Evolutionary conservation across 1,284 basidiomycete genomes (phyloP), one percentile per base, ranked within the genome.

Genomic region (Microbotryum scabiosae): DNA sequence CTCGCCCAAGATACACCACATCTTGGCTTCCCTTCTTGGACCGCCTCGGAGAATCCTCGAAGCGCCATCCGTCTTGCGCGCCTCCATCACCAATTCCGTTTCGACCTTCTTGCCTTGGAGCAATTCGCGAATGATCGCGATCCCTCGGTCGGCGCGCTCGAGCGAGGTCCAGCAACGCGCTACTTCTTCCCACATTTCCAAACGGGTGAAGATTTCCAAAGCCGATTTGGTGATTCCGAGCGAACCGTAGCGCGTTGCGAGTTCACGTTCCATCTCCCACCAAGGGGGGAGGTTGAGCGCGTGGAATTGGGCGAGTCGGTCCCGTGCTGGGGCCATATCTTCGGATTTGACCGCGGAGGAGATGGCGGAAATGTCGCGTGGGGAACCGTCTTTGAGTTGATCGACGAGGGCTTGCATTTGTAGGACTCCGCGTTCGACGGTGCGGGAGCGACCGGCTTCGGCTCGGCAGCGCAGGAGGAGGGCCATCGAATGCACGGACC

Each of bases 121-220:
- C 14, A 97, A 78, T 72, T 93, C 90, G 28, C 82, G 81, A 26
- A 96, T 88, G 71, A 96, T 83, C 1, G 78, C 74, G 63, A 90
- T 80, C 1, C 85, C 93, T 71, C 84, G 84, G 60, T 87, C 87
- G 14, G 82, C 82, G 61, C 82, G 79, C 67, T 93, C 92, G 76
- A 93, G 81, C 28, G 84, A 79, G 64, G 85, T 84, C 78, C 86
- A 87, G 74, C 92, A 96, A 64, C 82, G 80, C 28, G 90, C 89
- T 9, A 87, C 91, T 66, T 96, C 88, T 76, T 94, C 92, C 91
- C 91, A 97, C 90, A 96, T 91, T 77, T 97, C 90, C 60, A 94
- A 78, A 50, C 88, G 81, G 74, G 90, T 87, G 73, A 91, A 97
- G 61, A 96, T 91, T 74, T 88, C 90, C 54, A 96, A 78, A 1